Base-by-base conservation (phyloP, 1,284 basidiomycete species). In the Gomphus sp. region DNA sequence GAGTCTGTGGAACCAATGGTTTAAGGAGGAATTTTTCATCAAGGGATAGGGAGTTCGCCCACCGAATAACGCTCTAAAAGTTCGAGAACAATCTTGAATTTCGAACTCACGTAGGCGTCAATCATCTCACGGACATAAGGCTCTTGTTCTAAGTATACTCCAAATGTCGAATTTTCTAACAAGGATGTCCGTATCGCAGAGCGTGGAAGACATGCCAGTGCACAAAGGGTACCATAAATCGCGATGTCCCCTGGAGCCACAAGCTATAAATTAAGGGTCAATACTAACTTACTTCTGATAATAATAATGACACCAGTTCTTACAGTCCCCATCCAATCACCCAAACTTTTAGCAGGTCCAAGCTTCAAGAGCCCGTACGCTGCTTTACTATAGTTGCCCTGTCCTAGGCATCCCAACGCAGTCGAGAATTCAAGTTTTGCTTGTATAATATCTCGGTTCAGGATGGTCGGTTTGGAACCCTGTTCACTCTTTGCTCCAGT, bases 41-140 rank as follows among this genome's bases (percentile, higher is more conserved):
- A 51, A 18, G 10, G 28, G 45, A 16, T n/a, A 12, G 22, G 22
- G 10, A 39, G n/a, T 16, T 31, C 22, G 72, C 84, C 58, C 65
- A 89, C 90, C n/a, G 86, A 85, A 67, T 87, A 84, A 61, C 77
- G 76, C 4, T 82, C 77, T 49, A 95, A 78, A 33, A 89, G 73
- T 50, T 89, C 85, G 4, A 95, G 77, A 8, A 89, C 87, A 4
- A 74, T 79, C 68, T 87, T 89, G 76, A 94, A 95, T 64, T 87
- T 84, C 67, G 87, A 92, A 60, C 77, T 76, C 76, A 90, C 84
- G 71, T 92, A 95, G 3, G 87, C 81, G 61, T 89, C 88, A 43
- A 93, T 76, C 43, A 95, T 79, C 60, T 93, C 91, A 36, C 90
- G 81, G 48, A 91, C 72, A 65, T 92, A 91, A 0, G 90, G 86